These are phyloP conservation scores for Trichophyton rubrum DNA, from an alignment of 2,329 filamentous ascomycete species.

Conservation along the genomic window DNA sequence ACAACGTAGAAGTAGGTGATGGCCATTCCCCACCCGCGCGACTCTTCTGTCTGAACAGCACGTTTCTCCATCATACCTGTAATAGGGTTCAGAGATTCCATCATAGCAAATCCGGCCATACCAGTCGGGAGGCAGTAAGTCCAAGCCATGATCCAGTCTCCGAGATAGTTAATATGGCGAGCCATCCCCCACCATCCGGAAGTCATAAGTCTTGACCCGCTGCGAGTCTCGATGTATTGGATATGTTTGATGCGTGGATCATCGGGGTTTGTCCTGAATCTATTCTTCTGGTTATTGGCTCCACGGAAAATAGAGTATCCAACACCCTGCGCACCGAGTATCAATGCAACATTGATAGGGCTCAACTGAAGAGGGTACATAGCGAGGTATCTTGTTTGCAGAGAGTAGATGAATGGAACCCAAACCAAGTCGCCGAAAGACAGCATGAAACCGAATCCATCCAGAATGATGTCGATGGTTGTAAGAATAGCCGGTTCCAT, in stretches of 20 bases:
- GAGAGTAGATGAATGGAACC: constrained; percentile 79
- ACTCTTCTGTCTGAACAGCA: constrained; percentile 58
- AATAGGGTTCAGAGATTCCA: constrained; percentile 34
- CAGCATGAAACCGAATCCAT: constrained; percentile 92
- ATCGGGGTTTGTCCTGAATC: constrained; percentile 74
- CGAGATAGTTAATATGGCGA: constrained; percentile 90
- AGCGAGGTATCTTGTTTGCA: constrained; percentile 74
- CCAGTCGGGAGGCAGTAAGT: constrained; percentile 79
- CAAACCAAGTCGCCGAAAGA: constrained; percentile 84
- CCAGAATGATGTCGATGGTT: constrained; percentile 85
- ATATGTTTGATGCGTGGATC: constrained; percentile 70
- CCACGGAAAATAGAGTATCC: constrained; percentile 86
- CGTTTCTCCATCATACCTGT: constrained; percentile 56
- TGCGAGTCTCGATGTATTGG: constrained; percentile 70
- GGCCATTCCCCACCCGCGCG: constrained; percentile 70
- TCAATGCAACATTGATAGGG: constrained; percentile 49
- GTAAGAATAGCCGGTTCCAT: constrained; percentile 84
- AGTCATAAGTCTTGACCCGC: constrained; percentile 66
- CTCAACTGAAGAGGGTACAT: constrained; percentile 69
- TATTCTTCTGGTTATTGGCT: constrained; percentile 88
- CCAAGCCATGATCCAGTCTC: constrained; percentile 91
- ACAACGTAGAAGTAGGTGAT: constrained; percentile 91
- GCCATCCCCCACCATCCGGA: constrained; percentile 90
- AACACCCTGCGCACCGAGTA: constrained; percentile 53
- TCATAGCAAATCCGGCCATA: constrained; percentile 65